Conservation (phyloP, 2,329 filamentous ascomycete species). For the Domatiomyces globalis region DNA sequence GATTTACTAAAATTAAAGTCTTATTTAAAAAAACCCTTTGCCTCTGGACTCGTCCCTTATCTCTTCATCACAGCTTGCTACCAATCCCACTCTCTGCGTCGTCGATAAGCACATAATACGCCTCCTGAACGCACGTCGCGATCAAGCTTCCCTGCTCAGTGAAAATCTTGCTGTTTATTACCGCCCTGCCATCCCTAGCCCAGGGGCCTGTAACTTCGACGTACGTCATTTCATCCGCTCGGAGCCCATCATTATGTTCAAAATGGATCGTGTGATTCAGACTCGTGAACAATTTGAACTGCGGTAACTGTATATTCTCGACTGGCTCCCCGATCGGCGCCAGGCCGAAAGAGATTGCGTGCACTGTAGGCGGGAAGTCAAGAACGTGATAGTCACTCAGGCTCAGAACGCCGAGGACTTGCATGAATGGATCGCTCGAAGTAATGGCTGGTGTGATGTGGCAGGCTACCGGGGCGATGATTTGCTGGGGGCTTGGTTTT, state of each 20-base stretch:
- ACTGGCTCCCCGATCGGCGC: slow-evolving; percentile 9
- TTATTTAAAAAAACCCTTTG: background rate
- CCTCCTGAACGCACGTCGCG: slow-evolving; percentile 16
- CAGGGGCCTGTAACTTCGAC: slow-evolving; percentile 14
- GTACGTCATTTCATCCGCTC: slow-evolving; percentile 15
- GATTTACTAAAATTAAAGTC: background rate
- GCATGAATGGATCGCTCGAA: slow-evolving; percentile 1
- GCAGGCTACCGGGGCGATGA: slow-evolving; percentile 11
- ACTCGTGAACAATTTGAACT: slow-evolving; percentile 15
- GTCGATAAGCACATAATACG: slow-evolving; percentile 17
- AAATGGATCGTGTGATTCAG: slow-evolving; percentile 18
- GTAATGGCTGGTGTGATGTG: slow-evolving; percentile 1
- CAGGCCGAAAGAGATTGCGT: slow-evolving; percentile 7
- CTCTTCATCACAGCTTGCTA: background rate
- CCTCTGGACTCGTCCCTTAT: too few species aligned
- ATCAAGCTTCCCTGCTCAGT: slow-evolving; percentile 11
- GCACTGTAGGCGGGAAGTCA: slow-evolving; percentile 12
- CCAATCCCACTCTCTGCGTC: slow-evolving; percentile 6
- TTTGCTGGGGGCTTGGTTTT: slow-evolving; percentile 3
- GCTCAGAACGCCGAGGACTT: slow-evolving; percentile 14
- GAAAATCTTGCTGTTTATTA: slow-evolving; percentile 15
- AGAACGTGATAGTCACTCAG: slow-evolving; percentile 16
- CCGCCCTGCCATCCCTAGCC: slow-evolving; percentile 14
- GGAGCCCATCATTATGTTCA: slow-evolving; percentile 13
- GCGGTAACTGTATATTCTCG: slow-evolving; percentile 2